Evolutionary conservation across 441 rosid species (phyloP).

Genomic region (Adansonia gregorii): DNA sequence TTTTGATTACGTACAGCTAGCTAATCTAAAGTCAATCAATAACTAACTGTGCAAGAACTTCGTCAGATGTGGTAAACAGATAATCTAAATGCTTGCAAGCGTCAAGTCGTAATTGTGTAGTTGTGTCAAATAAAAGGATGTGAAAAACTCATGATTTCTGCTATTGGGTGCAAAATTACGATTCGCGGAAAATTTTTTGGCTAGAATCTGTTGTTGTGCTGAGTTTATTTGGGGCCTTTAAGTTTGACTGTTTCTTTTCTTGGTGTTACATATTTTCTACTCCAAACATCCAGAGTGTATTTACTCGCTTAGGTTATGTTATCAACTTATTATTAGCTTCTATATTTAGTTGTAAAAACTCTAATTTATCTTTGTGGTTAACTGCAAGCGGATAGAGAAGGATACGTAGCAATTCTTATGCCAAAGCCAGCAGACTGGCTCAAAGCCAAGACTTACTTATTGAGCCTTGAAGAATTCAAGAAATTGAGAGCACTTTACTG

Average conservation of each 20-base stretch:
- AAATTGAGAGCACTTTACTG: conserved; percentile 44
- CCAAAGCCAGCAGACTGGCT: conserved; percentile 89
- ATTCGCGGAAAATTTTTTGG: background rate
- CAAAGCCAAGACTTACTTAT: conserved; percentile 60
- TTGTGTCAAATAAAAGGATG: background rate
- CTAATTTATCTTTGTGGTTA: background rate
- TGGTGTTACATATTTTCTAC: background rate
- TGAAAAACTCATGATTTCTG: background rate
- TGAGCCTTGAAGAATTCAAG: conserved; percentile 62
- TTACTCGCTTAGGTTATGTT: no score
- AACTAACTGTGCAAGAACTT: no score
- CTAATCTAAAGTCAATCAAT: background rate
- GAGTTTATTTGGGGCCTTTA: background rate
- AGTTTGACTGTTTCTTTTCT: background rate
- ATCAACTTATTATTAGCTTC: no score
- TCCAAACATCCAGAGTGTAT: no score
- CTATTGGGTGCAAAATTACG: background rate
- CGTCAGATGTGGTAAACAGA: no score
- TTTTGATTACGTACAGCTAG: background rate
- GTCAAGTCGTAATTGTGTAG: background rate
- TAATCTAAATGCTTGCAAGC: background rate
- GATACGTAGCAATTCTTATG: conserved; percentile 88
- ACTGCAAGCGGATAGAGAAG: conserved; percentile 70
- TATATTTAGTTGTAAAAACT: background rate
- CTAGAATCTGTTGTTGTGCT: background rate